These are phyloP conservation scores for Dendrobium catenatum DNA, from an alignment of 106 monocot species.

Conservation along the genomic window DNA sequence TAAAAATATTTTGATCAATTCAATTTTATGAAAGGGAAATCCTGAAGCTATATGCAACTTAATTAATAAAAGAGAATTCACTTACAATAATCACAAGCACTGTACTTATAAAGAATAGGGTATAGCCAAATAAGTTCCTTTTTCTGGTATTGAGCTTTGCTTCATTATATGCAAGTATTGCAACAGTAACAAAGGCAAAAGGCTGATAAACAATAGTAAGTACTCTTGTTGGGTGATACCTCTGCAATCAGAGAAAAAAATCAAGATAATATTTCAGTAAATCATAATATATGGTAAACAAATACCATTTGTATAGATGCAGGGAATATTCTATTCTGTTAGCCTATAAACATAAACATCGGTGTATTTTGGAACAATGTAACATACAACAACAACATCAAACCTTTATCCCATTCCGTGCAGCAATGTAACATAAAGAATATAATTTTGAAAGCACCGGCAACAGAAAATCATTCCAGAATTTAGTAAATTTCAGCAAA, in stretches of 20 bases:
- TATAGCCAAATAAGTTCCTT: slow-evolving; percentile 20
- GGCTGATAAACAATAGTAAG: slow-evolving; percentile 30
- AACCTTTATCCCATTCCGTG: background rate
- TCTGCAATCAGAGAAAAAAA: slow-evolving; percentile 10
- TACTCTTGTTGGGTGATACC: slow-evolving; percentile 28
- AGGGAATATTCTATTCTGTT: background rate
- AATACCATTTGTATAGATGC: background rate
- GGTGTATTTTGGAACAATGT: background rate
- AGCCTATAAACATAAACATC: background rate
- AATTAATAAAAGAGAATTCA: background rate
- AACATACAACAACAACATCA: background rate
- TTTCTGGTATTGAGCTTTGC: slow-evolving; percentile 27
- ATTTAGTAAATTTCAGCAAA: background rate
- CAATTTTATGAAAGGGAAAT: background rate
- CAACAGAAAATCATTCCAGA: too few relatives aligned
- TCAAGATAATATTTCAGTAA: background rate
- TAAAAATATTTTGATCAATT: background rate
- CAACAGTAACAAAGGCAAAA: slow-evolving; percentile 18
- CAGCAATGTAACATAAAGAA: background rate
- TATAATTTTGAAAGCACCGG: background rate
- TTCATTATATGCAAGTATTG: slow-evolving; percentile 22
- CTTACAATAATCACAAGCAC: slow-evolving; percentile 23
- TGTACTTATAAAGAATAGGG: slow-evolving; percentile 23
- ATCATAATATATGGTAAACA: background rate
- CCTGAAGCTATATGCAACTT: background rate